Percentiles rank a stretch among this genome's conserved stretches.
Conservation (phyloP, 2,329 filamentous ascomycete species). For the Paecilomyces fulvus region DNA sequence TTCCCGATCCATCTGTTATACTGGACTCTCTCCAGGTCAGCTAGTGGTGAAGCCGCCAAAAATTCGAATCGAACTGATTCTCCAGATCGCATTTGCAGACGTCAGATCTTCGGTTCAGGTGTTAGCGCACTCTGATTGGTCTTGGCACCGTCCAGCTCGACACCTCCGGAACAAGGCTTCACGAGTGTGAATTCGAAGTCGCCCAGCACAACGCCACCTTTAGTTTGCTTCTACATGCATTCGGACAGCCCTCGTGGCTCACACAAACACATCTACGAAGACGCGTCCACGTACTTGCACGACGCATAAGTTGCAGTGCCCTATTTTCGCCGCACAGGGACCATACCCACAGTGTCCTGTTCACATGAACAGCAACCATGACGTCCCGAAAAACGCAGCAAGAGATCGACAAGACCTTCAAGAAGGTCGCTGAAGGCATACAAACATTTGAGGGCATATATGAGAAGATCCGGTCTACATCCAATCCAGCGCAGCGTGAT, state of each 20-base stretch:
- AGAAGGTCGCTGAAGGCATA: slow-evolving; percentile 92
- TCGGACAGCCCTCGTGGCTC: neutral
- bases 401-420: slow-evolving; percentile 99
- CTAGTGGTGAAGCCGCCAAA: slow-evolving; percentile 1
- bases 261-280: neutral
- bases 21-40: slow-evolving; percentile 1
- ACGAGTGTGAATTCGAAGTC: neutral
- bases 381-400: slow-evolving; percentile 92
- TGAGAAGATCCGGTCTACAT: slow-evolving; percentile 92
- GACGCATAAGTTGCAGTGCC: slow-evolving; percentile 3
- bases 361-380: slow-evolving; percentile 50
- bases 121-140: slow-evolving; percentile 2
- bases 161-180: neutral
- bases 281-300: neutral
- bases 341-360: slow-evolving; percentile 1
- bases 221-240: neutral
- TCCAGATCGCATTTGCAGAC: slow-evolving; percentile 1
- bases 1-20: neutral
- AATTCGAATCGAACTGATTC: neutral
- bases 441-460: slow-evolving; percentile 89
- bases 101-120: slow-evolving; percentile 5
- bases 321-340: slow-evolving; percentile 7
- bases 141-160: slow-evolving; percentile 1
- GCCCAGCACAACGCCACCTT: slow-evolving; percentile 2
- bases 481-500: slow-evolving; percentile 91